Evolutionary conservation across 106 monocot species (phyloP).

Genomic region (Dendrobium catenatum): DNA sequence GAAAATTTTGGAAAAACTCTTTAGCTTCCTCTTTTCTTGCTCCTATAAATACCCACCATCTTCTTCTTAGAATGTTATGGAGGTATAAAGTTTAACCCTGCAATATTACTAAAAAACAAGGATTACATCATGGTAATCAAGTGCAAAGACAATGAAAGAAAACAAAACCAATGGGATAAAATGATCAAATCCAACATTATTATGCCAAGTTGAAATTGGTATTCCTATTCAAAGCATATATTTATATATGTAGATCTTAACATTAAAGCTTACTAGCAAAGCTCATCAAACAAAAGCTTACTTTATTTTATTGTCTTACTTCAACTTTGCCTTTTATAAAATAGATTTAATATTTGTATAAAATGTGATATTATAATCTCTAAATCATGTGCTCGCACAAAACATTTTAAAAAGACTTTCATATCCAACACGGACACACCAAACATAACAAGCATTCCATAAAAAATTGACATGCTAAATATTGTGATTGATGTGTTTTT

Average conservation of each 20-base stretch:
- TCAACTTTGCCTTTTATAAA: neutral
- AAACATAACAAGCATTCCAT: neutral
- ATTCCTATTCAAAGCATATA: neutral
- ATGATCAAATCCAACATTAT: neutral
- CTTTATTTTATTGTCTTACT: neutral
- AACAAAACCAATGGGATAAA: neutral
- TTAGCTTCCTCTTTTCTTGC: no score
- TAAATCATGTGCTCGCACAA: neutral
- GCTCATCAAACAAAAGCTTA: neutral
- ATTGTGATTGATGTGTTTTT: neutral
- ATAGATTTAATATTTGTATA: neutral
- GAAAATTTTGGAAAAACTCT: no score
- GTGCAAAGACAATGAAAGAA: neutral
- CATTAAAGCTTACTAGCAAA: neutral
- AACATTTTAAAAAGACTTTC: no score
- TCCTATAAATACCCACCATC: neutral
- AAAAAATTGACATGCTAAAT: neutral
- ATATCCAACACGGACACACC: no score
- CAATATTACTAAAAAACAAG: neutral
- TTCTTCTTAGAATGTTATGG: neutral
- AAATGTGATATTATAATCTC: neutral
- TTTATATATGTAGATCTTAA: neutral
- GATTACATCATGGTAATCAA: neutral
- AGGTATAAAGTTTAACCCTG: conserved; percentile 9
- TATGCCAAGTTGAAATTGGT: neutral